These are phyloP conservation scores for Coffea canephora DNA, from an alignment of 257 asterid species.

Conservation along the genomic window DNA sequence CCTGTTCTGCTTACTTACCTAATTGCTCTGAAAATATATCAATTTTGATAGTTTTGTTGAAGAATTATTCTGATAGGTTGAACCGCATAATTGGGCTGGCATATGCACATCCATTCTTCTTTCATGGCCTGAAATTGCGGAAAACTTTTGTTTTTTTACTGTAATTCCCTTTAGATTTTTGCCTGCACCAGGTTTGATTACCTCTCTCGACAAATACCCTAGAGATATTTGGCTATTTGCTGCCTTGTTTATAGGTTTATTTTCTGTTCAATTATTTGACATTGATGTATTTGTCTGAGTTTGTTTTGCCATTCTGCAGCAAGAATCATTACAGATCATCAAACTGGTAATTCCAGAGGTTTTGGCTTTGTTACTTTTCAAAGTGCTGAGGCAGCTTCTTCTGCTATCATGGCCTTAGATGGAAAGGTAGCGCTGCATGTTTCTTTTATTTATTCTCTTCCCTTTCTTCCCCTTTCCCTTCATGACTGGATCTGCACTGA, in stretches of 20 bases:
- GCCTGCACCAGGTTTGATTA: too few relatives aligned
- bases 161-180: not conserved
- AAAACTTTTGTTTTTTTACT: not conserved
- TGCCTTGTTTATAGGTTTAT: not conserved
- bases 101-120: not conserved
- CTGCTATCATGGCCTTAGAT: constrained; percentile 91
- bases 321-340: constrained; percentile 70
- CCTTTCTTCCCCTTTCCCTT: not conserved
- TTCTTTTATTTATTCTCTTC: not conserved
- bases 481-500: not conserved
- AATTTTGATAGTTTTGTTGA: not conserved
- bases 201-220: not conserved
- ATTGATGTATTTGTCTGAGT: not conserved
- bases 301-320: constrained; percentile 38
- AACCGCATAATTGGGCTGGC: not conserved
- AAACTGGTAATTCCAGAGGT: constrained; percentile 79
- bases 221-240: not conserved
- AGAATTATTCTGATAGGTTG: not conserved
- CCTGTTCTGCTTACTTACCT: not conserved
- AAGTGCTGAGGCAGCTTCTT: constrained; percentile 64
- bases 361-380: constrained; percentile 77
- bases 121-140: not conserved
- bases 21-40: not conserved
- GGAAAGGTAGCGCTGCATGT: constrained; percentile 49
- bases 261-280: not conserved